Conservation (phyloP, 2,329 filamentous ascomycete species). For the Alternaria gaisen region DNA sequence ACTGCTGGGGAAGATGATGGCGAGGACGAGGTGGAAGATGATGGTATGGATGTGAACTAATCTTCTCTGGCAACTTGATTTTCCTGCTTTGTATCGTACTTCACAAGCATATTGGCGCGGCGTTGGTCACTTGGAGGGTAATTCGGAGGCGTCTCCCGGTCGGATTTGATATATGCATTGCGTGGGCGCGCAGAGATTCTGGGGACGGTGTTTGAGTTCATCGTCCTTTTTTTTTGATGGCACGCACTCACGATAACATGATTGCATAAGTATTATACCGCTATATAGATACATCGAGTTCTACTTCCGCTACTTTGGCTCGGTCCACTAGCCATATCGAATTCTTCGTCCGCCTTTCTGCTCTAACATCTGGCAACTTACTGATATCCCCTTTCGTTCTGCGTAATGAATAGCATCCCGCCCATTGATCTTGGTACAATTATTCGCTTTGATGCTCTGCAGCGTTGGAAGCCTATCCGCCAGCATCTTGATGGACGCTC, state of each 20-base stretch:
- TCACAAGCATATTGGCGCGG: conserved; percentile 28
- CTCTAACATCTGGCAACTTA: conserved; percentile 34
- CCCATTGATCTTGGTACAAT: conserved; percentile 46
- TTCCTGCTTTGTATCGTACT: neutral
- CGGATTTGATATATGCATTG: conserved; percentile 16
- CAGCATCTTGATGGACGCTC: conserved; percentile 52
- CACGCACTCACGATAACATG: conserved; percentile 10
- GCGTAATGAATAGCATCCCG: conserved; percentile 55
- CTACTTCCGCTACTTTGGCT: neutral
- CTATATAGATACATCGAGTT: conserved; percentile 2
- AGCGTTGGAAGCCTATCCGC: conserved; percentile 40
- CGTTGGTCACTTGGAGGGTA: conserved; percentile 17
- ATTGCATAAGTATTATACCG: conserved; percentile 12
- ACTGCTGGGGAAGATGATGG: conserved; percentile 54
- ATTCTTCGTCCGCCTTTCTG: conserved; percentile 22
- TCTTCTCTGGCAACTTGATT: neutral
- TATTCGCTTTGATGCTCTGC: conserved; percentile 43
- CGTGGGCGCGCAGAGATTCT: conserved; percentile 12
- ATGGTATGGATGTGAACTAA: conserved; percentile 54
- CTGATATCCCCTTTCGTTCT: conserved; percentile 41
- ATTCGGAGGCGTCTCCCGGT: conserved; percentile 4
- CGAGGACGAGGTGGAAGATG: conserved; percentile 55
- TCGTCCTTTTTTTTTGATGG: neutral
- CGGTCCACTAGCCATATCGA: conserved; percentile 16
- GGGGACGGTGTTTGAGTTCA: neutral